Conservation (phyloP, 495 filamentous ascomycete species). For the Penicillium egyptiacum region DNA sequence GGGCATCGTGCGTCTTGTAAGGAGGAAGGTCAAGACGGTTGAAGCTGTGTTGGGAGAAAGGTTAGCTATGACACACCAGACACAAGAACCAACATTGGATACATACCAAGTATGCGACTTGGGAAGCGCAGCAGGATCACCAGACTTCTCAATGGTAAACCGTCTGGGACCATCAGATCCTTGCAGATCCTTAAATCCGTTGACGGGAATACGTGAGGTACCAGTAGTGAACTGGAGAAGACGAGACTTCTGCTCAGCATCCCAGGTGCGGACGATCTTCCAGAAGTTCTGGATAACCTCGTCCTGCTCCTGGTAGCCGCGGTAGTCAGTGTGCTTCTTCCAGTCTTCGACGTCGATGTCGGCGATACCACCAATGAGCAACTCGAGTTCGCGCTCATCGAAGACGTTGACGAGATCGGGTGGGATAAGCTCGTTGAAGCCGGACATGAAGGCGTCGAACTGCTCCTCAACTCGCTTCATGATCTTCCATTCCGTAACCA, state of each 20-base stretch:
- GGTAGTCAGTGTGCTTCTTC: slow-evolving; percentile 99
- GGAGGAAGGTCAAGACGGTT: slow-evolving; percentile 95
- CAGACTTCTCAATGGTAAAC: slow-evolving; percentile 98
- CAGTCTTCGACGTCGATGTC: slow-evolving; percentile 99
- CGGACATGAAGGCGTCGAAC: slow-evolving; percentile 95
- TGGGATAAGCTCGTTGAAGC: slow-evolving; percentile 97
- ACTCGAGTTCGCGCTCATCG: slow-evolving; percentile 93
- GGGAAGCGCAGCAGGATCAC: slow-evolving; percentile 82
- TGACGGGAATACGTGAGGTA: slow-evolving; percentile 96
- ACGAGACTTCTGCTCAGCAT: slow-evolving; percentile 96
- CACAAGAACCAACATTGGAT: slow-evolving; percentile 2
- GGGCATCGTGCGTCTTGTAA: slow-evolving; percentile 81
- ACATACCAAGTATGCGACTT: slow-evolving; percentile 98
- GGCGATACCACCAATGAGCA: slow-evolving; percentile 97
- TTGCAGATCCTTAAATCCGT: slow-evolving; percentile 99
- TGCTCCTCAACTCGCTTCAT: slow-evolving; percentile 97
- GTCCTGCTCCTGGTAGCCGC: slow-evolving; percentile 97
- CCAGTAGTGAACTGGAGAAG: slow-evolving; percentile 96
- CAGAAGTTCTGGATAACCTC: slow-evolving; percentile 98
- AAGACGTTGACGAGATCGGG: slow-evolving; percentile 97
- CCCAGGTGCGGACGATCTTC: slow-evolving; percentile 95
- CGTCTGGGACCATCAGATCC: slow-evolving; percentile 92
- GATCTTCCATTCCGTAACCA: slow-evolving; percentile 99
- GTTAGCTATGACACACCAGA: slow-evolving; percentile 19
- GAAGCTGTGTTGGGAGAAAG: slow-evolving; percentile 60